These are phyloP conservation scores for Saturnispora bothae DNA, from an alignment of 805 yeast species.

Conservation along the genomic window DNA sequence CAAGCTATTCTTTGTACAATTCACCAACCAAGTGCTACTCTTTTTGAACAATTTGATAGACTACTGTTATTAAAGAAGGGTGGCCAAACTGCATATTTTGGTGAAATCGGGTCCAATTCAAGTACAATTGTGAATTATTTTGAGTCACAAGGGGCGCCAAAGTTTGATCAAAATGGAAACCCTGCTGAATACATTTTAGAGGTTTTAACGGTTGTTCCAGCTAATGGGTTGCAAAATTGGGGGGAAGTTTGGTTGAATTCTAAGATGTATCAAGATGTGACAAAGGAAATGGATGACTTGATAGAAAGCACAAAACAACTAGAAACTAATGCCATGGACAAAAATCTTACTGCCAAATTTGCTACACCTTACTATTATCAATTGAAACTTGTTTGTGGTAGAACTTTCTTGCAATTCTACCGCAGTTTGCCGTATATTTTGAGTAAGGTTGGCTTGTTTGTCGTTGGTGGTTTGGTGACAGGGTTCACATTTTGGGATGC, in stretches of 20 bases:
- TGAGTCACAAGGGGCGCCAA: constrained; percentile 49
- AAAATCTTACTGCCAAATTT: constrained; percentile 19
- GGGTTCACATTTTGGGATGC: constrained; percentile 58
- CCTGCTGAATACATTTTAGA: constrained; percentile 72
- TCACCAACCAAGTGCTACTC: constrained; percentile 39
- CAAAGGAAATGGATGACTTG: constrained; percentile 24
- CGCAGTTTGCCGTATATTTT: constrained; percentile 39
- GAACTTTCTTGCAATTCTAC: constrained; percentile 35
- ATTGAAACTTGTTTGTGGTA: constrained; percentile 25
- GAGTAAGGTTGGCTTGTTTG: constrained; percentile 33
- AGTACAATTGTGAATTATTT: constrained; percentile 34
- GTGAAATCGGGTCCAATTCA: constrained; percentile 41
- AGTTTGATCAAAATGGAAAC: constrained; percentile 49
- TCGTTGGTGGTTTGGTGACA: constrained; percentile 34
- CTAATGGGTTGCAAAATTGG: constrained; percentile 54
- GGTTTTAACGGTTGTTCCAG: constrained; percentile 75
- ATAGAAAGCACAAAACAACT: constrained; percentile 12
- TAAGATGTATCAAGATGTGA: constrained; percentile 19
- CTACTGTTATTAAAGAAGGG: constrained; percentile 38
- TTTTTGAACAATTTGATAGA: constrained; percentile 33
- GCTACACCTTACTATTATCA: constrained; percentile 39
- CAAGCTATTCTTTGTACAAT: constrained; percentile 52
- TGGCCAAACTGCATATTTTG: constrained; percentile 44
- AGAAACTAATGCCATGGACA: constrained; percentile 8
- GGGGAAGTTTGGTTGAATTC: constrained; percentile 45